A percentile compares a stretch with the other conserved stretches of the same genome.
Evolutionary conservation across 1,139 yeast species (phyloP).

Genomic region (Saccharomyces hybrid): DNA sequence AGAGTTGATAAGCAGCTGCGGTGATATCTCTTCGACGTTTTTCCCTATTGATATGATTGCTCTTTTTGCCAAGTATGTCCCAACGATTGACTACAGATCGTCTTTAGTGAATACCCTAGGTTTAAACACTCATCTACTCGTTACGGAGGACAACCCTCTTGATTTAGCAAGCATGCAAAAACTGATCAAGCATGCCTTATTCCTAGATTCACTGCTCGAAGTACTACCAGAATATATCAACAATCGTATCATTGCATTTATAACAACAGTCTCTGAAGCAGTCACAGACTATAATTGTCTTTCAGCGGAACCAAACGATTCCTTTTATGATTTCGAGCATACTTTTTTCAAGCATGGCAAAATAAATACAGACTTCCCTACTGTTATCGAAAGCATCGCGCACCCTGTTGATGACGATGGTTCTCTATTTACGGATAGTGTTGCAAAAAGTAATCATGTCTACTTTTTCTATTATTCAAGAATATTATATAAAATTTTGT

Average conservation of each 20-base stretch:
- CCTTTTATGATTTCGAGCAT: constrained; percentile 14
- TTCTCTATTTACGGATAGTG: constrained; percentile 2
- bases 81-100: constrained; percentile 25
- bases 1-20: neutral
- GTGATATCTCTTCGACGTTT: neutral
- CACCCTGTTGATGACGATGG: neutral
- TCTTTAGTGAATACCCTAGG: constrained; percentile 42
- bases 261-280: constrained; percentile 34
- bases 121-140: constrained; percentile 34
- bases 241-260: constrained; percentile 14
- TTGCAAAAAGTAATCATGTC: constrained; percentile 4
- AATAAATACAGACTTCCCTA: constrained; percentile 16
- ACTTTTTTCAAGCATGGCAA: constrained; percentile 12
- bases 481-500: constrained; percentile 22
- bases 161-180: constrained; percentile 12
- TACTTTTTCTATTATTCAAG: constrained; percentile 24
- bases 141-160: constrained; percentile 4
- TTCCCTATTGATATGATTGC: constrained; percentile 5
- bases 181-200: constrained; percentile 21
- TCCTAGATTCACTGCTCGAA: constrained; percentile 21
- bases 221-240: constrained; percentile 14
- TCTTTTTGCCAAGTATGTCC: constrained; percentile 13
- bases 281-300: constrained; percentile 34
- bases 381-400: neutral
- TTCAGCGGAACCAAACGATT: constrained; percentile 17